Base-by-base conservation (phyloP, 768 basidiomycete genomes). In the Rhizopogon salebrosus region DNA sequence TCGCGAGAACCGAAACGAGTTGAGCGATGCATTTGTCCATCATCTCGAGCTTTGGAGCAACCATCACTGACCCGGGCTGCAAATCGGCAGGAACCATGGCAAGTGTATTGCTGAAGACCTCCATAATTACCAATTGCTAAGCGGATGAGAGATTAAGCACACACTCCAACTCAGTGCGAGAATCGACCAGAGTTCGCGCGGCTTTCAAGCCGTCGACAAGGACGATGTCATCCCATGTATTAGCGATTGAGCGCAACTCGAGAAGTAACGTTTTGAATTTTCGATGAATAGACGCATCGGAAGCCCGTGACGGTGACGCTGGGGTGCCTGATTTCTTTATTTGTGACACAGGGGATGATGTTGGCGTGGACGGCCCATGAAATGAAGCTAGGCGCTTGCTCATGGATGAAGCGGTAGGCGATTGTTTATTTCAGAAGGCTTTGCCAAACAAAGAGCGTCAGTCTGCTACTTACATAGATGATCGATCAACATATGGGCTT, bases 141-240 rank as follows among this genome's bases (percentile, higher is more conserved):
- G 14, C 14, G 13, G 14, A 46, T 14, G 22, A 46, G 31, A 34
- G 20, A 46, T 46, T 22, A 34, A 22, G 40, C 40, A 74, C 84
- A 60, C 71, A 94, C 92, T 92, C 87, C 56, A 95, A 76, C 62
- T 92, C 89, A 14, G 92, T 95, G 18, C 89, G 77, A 16, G 87
- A 71, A 61, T 95, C 89, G 2, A 91, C 78, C 31, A 92, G 73
- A 49, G 74, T 80, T 54, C 78, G 83, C 7, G 79, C 81, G n/a
- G 87, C 80, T 58, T 84, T 89, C 36, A 92, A 69, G 7, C 92
- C 92, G 62, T 95, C 91, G 13, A 85, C 62, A 9, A 87, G 74
- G 1, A 93, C 83, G 40, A 94, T 73, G 58, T 92, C 87, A 57
- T 93, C 87, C 92, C 92, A 95, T 49, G 83, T 87, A 53, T 80